Evolutionary conservation across 352 stramenopile genomes (phyloP).

Genomic region (Phytophthora colocasiae): DNA sequence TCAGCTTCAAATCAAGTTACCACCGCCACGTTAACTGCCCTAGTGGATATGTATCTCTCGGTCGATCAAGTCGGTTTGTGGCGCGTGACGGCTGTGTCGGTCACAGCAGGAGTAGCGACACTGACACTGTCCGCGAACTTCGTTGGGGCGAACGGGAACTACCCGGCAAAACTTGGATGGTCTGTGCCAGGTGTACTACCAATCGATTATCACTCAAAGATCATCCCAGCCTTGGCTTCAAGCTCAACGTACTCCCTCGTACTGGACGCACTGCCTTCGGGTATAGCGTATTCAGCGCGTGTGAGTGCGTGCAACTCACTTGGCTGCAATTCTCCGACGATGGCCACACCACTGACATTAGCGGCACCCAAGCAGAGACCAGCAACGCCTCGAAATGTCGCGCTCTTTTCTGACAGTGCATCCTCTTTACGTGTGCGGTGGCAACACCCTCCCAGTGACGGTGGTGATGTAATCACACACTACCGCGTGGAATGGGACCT

Average conservation of each 20-base stretch:
- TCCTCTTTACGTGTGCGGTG: conserved; percentile 89
- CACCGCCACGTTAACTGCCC: conserved; percentile 40
- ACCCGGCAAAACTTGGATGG: conserved; percentile 60
- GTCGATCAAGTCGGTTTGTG: conserved; percentile 53
- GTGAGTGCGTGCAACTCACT: conserved; percentile 92
- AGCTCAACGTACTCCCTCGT: conserved; percentile 28
- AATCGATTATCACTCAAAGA: conserved; percentile 58
- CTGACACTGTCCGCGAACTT: conserved; percentile 63
- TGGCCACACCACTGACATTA: conserved; percentile 73
- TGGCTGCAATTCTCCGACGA: conserved; percentile 87
- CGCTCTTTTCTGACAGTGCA: conserved; percentile 72
- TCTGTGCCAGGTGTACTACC: conserved; percentile 70
- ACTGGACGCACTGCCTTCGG: conserved; percentile 62
- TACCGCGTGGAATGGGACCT: conserved; percentile 97
- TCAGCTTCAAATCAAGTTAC: conserved; percentile 47
- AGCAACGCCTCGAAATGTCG: conserved; percentile 78
- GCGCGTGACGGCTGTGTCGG: conserved; percentile 47
- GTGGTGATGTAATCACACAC: conserved; percentile 92
- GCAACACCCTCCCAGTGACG: conserved; percentile 91
- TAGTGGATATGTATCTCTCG: conserved; percentile 63
- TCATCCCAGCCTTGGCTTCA: conserved; percentile 19
- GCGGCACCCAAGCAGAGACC: conserved; percentile 89
- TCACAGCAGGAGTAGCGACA: conserved; percentile 37
- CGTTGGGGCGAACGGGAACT: conserved; percentile 39
- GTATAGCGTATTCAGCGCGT: conserved; percentile 84